A percentile compares a stretch with the other conserved stretches of the same genome.
These are phyloP conservation scores for Ustilago cynodontis DNA, from an alignment of 1,284 basidiomycete genomes.

Conservation along the genomic window DNA sequence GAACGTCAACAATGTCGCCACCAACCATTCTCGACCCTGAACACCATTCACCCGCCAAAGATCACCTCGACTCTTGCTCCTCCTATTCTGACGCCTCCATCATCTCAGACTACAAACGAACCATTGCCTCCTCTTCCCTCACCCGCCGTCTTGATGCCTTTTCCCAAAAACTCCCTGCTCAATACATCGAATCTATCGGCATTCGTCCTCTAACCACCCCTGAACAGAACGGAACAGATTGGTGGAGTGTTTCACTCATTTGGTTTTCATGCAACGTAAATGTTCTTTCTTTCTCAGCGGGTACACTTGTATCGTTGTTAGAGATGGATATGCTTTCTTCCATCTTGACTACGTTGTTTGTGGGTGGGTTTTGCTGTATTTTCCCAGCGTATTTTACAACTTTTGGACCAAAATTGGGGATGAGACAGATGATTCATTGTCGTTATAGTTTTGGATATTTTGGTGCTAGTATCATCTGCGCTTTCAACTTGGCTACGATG, in stretches of 20 bases:
- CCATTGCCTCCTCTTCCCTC: conserved; percentile 20
- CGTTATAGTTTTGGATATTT: conserved; percentile 76
- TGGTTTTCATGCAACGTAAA: conserved; percentile 67
- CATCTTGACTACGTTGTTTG: conserved; percentile 69
- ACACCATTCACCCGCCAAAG: conserved; percentile 1
- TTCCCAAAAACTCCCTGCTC: conserved; percentile 22
- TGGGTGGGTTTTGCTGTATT: conserved; percentile 69
- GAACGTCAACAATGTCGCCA: conserved; percentile 10
- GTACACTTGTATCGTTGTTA: conserved; percentile 74
- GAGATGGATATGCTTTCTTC: conserved; percentile 74
- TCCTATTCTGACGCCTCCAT: conserved; percentile 24
- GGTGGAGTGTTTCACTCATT: conserved; percentile 71
- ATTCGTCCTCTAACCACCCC: conserved; percentile 51
- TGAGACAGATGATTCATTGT: conserved; percentile 75
- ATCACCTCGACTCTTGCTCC: not conserved
- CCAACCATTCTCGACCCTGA: conserved; percentile 34
- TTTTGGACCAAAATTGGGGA: conserved; percentile 76
- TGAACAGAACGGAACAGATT: conserved; percentile 63
- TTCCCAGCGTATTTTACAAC: conserved; percentile 57
- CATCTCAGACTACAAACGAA: conserved; percentile 35
- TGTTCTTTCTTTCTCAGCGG: conserved; percentile 74
- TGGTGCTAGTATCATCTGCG: conserved; percentile 75
- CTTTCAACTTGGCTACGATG: conserved; percentile 67
- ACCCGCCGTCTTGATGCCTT: conserved; percentile 32
- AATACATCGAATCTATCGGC: conserved; percentile 49